These are phyloP conservation scores for Alternaria sp. DNA, from an alignment of 2,329 filamentous ascomycete species.

Conservation along the genomic window DNA sequence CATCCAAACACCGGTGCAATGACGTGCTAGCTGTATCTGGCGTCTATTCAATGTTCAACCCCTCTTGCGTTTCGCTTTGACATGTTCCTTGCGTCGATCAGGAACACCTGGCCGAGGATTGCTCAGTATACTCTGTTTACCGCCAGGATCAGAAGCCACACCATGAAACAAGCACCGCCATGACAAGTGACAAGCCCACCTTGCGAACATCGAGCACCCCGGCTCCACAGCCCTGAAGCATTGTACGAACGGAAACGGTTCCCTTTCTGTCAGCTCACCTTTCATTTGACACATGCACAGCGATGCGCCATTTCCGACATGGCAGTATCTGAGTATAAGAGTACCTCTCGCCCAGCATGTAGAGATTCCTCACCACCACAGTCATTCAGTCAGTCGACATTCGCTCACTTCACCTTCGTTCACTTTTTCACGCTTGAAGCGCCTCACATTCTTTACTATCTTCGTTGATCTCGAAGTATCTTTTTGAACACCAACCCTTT, in stretches of 20 bases:
- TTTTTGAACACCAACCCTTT: constrained; percentile 16
- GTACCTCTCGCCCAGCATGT: constrained; percentile 1
- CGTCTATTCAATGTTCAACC: not conserved
- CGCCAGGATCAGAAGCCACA: constrained; percentile 7
- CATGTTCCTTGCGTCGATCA: constrained; percentile 29
- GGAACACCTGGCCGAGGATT: constrained; percentile 9
- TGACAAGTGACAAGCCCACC: constrained; percentile 3
- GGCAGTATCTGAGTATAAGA: constrained; percentile 22
- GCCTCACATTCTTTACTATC: constrained; percentile 27
- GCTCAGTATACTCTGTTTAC: constrained; percentile 2
- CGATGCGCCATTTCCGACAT: constrained; percentile 9
- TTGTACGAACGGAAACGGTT: constrained; percentile 12
- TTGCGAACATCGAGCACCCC: constrained; percentile 5
- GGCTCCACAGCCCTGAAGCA: constrained; percentile 19
- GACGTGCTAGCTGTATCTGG: not conserved
- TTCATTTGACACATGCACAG: constrained; percentile 14
- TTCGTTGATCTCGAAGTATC: constrained; percentile 38
- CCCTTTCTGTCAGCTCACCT: constrained; percentile 12
- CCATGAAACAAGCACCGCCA: constrained; percentile 18
- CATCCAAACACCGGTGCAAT: not conserved
- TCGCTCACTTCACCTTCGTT: constrained; percentile 29
- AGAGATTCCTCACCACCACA: constrained; percentile 4
- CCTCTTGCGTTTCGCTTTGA: constrained; percentile 21
- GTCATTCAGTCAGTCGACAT: constrained; percentile 10
- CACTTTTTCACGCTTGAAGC: constrained; percentile 38